Evolutionary conservation across 768 basidiomycete species (phyloP).

Genomic region (Cyclocybe aegerita): DNA sequence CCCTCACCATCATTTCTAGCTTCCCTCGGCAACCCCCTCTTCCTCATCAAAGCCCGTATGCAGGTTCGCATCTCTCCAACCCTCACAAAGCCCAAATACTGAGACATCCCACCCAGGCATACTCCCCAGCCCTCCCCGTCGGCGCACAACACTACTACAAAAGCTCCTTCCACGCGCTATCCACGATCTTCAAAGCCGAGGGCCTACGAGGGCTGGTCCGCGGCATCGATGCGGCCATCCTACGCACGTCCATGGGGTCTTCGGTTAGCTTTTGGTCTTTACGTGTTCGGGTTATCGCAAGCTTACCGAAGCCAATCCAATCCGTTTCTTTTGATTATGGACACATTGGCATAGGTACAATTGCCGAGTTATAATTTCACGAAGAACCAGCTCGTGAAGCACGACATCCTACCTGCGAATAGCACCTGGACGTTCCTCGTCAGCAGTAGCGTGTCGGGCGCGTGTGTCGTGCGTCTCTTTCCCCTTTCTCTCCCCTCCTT

Average conservation of each 20-base stretch:
- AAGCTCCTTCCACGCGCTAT: constrained; percentile 76
- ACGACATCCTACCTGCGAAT: constrained; percentile 69
- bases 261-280: constrained; percentile 40
- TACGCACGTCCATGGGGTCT: constrained; percentile 94
- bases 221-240: constrained; percentile 90
- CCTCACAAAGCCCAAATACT: neutral
- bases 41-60: constrained; percentile 97
- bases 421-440: constrained; percentile 86
- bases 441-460: constrained; percentile 86
- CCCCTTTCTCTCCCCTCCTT: neutral
- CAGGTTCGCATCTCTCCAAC: constrained; percentile 53
- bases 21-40: constrained; percentile 83
- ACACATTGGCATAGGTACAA: constrained; percentile 63
- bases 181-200: constrained; percentile 78
- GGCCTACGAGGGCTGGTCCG: constrained; percentile 78
- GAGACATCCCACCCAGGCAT: constrained; percentile 55
- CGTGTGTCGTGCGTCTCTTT: constrained; percentile 74
- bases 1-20: constrained; percentile 37
- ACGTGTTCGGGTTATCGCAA: neutral
- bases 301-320: neutral
- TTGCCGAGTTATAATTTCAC: constrained; percentile 94
- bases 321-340: neutral
- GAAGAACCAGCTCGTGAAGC: constrained; percentile 73
- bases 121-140: constrained; percentile 91
- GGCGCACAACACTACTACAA: constrained; percentile 94